Conservation (phyloP, 2,329 filamentous ascomycete species). For the Akanthomyces muscarius region DNA sequence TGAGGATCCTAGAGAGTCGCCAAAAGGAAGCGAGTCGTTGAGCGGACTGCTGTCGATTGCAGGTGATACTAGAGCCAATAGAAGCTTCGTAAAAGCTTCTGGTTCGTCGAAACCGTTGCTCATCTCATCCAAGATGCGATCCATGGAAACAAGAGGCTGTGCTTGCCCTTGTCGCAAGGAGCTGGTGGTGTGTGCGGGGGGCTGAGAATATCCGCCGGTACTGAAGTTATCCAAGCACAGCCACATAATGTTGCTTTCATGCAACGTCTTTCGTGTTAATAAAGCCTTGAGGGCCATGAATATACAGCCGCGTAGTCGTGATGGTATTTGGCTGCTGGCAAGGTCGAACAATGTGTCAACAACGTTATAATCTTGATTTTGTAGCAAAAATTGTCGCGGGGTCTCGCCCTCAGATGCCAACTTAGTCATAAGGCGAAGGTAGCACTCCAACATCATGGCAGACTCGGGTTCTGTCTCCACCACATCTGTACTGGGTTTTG, state of each 20-base stretch:
- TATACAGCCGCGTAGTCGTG: constrained; percentile 75
- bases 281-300: constrained; percentile 75
- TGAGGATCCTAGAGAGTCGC: constrained; percentile 74
- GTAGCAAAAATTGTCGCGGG: constrained; percentile 70
- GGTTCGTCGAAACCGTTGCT: constrained; percentile 79
- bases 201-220: constrained; percentile 50
- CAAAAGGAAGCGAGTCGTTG: constrained; percentile 77
- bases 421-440: constrained; percentile 81
- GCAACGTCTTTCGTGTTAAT: constrained; percentile 66
- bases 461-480: constrained; percentile 86
- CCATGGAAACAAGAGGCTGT: constrained; percentile 44
- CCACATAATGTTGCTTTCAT: constrained; percentile 75
- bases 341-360: constrained; percentile 73
- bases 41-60: constrained; percentile 56
- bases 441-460: constrained; percentile 94
- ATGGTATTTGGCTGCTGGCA: constrained; percentile 70
- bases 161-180: constrained; percentile 31
- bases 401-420: constrained; percentile 69
- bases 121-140: constrained; percentile 69
- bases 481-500: constrained; percentile 60
- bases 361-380: constrained; percentile 61
- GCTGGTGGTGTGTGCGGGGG: constrained; percentile 28
- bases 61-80: constrained; percentile 69
- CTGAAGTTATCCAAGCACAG: constrained; percentile 74
- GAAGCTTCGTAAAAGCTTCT: constrained; percentile 74